Base-by-base conservation (phyloP, 108 stramenopile genomes). In the Nitzschia sp. region DNA sequence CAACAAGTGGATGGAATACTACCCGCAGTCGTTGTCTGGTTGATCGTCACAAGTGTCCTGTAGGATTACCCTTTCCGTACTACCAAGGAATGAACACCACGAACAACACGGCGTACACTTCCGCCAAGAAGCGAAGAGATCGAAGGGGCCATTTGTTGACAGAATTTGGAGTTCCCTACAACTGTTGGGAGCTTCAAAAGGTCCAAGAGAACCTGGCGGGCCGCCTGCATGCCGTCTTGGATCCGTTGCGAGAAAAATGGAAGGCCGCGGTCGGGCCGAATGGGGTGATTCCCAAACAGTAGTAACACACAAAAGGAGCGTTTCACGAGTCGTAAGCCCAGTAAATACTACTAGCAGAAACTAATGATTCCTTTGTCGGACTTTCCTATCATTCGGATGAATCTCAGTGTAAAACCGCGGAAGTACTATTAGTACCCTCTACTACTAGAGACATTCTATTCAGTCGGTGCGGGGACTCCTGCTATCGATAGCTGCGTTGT, bases 1-100 rank as follows among this genome's bases (percentile, higher is more conserved):
- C 15, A 19, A 72, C 71, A 18, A 6, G 15, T 13, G 0, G 23
- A 19, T 72, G 71, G 71, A 36, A 55, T 4, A 24, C 46, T 1
- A 45, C 28, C 11, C 13, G 38, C 8, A 8, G 38, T 15, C 15
- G 38, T 42, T 42, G 38, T 13, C 6, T 61, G 70, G 46, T 8
- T 28, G 6, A 4, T 28, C 19, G 27, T 30, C 27, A 45, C 18
- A 60, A 61, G 23, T 71, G 70, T 38, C 70, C 70, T 0, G 34
- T 71, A 24, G 70, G 70, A 30, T 51, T 71, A 33, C 33, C 59
- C 1, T 60, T 29, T 15, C 49, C 42, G 3, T 31, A 56, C 17
- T 48, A 54, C 17, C 36, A 68, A 58, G 54, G 24, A 51, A 23
- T 29, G 24, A 45, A 56, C 26, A 36, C 1, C 11, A 38, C 54